Percentiles rank a stretch among this genome's conserved stretches.
These are phyloP conservation scores for Lasiosphaeris hirsuta DNA, from an alignment of 495 filamentous ascomycete species.

Conservation along the genomic window DNA sequence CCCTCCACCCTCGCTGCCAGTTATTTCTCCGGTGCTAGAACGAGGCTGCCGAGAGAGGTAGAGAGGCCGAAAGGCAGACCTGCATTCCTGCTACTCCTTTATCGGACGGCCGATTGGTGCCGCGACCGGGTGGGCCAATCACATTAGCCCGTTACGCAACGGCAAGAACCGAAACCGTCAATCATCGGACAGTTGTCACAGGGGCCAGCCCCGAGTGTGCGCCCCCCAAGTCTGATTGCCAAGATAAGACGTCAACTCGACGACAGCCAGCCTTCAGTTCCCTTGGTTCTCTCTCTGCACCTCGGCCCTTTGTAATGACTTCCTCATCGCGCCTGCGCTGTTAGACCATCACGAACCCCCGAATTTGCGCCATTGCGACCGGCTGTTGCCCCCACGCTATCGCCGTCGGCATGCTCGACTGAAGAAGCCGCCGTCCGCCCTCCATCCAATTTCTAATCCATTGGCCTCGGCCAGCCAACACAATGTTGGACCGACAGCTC, in stretches of 20 bases:
- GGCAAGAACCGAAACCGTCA: conserved; percentile 15
- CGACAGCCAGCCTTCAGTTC: neutral
- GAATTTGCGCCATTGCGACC: no score
- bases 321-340: neutral
- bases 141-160: neutral
- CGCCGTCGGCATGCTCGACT: conserved; percentile 8
- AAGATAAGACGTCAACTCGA: conserved; percentile 11
- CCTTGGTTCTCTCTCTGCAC: no score
- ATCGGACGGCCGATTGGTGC: conserved; percentile 7
- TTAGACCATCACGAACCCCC: neutral
- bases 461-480: conserved; percentile 1
- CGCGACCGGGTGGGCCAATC: conserved; percentile 8
- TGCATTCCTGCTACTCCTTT: conserved; percentile 7
- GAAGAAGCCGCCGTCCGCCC: neutral
- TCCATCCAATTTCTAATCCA: neutral
- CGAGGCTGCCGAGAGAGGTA: conserved; percentile 6
- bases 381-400: no score
- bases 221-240: neutral
- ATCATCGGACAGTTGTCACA: conserved; percentile 21
- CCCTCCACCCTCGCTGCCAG: neutral
- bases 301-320: neutral
- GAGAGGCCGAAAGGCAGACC: no score
- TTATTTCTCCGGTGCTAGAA: neutral
- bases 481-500: conserved; percentile 37
- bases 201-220: neutral